Base-by-base conservation (phyloP, 2,329 filamentous ascomycete genomes). In the Verticillium klebahnii region DNA sequence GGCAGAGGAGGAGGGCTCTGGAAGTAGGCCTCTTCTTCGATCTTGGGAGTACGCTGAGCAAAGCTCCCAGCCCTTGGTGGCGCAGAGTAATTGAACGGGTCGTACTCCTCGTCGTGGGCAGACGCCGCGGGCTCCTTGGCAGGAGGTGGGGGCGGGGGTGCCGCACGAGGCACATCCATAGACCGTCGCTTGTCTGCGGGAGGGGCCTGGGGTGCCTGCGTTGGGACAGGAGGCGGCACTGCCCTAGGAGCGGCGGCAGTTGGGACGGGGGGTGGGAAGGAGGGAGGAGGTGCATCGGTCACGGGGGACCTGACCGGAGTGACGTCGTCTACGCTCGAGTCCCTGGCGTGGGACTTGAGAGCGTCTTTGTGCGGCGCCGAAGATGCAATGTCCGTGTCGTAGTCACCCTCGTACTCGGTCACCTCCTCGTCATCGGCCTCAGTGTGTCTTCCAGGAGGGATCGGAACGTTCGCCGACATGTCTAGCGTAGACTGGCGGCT, bases 301-400 rank as follows among this genome's bases (percentile, higher is more conserved):
- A 71, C 68, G 3, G 85, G 85, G 6, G 86, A 88, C 63, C 82
- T 80, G n/a, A 87, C 77, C 3, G 84, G 84, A 50, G 80, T 85
- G 45, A 82, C 86, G 62, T 90, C 88, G 64, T 96, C 92, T 60
- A 90, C 72, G 71, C 91, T 96, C 7, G 89, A 86, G 56, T 94
- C 91, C 60, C 89, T 85, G 8, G 84, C 85, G 73, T 96, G 92
- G 9, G 91, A 80, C 74, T 94, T 96, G 64, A 98, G 76, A 1
- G 94, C 93, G 77, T 97, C 94, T 75, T 96, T 97, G 75, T 97
- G 92, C 61, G 91, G 92, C n/a, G 87, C 92, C 11, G 92, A 89
- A n/a, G 93, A 92, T 1, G 90, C 93, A 71, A 98, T 98, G 72
- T 98, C 95, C 7, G 95, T 98, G 69, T 98, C 95, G 72, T 98